Evolutionary conservation across 2,329 filamentous ascomycete species (phyloP).

Genomic region (Dothidotthia symphoricarpi): DNA sequence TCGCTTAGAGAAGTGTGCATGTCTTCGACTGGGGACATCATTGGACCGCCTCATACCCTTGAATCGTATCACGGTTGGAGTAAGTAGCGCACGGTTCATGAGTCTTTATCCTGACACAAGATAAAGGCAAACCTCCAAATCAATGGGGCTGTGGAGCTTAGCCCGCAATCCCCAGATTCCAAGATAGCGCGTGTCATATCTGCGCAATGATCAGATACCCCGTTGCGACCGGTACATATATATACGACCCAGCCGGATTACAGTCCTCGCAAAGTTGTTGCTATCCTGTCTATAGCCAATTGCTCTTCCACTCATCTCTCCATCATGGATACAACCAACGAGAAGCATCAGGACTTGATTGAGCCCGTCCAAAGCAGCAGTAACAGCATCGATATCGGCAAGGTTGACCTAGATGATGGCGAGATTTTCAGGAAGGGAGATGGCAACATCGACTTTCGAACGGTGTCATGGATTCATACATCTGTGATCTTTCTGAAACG

Average conservation of each 20-base stretch:
- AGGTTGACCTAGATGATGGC: constrained; percentile 32
- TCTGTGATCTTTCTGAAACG: constrained; percentile 55
- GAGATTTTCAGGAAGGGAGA: constrained; percentile 53
- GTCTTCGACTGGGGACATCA: constrained; percentile 1
- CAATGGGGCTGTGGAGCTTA: constrained; percentile 13
- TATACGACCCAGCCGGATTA: too few relatives aligned
- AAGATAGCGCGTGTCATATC: constrained; percentile 14
- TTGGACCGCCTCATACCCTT: constrained; percentile 6
- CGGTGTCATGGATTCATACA: constrained; percentile 54
- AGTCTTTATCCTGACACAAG: constrained; percentile 15
- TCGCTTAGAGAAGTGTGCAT: too few relatives aligned
- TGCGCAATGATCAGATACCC: constrained; percentile 9
- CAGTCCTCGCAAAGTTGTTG: too few relatives aligned
- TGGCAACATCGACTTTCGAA: constrained; percentile 53
- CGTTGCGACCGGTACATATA: constrained; percentile 6
- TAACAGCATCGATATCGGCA: constrained; percentile 22
- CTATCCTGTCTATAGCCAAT: too few relatives aligned
- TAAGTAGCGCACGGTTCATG: neutral
- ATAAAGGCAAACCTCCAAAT: constrained; percentile 21
- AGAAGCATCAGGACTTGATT: constrained; percentile 28
- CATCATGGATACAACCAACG: constrained; percentile 19
- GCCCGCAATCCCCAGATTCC: constrained; percentile 26
- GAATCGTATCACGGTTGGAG: constrained; percentile 13
- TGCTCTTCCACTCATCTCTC: neutral
- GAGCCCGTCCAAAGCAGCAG: constrained; percentile 21